A percentile compares a stretch with the other conserved stretches of the same genome.
These are phyloP conservation scores for Monosporascus cannonballus DNA, from an alignment of 2,329 filamentous ascomycete species.

Conservation along the genomic window DNA sequence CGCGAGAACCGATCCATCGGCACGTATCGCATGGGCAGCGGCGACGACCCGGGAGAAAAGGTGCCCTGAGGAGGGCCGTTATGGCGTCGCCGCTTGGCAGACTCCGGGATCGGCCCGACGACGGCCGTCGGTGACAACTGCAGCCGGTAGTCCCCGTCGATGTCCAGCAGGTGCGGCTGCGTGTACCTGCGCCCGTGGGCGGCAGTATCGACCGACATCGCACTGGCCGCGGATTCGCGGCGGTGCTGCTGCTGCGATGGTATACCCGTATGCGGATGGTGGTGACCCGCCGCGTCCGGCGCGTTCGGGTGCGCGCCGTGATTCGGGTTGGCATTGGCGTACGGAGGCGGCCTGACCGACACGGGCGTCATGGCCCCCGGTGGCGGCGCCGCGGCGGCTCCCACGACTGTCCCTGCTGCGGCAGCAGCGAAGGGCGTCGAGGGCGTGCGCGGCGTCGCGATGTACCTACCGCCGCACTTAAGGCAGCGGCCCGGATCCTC, in stretches of 20 bases:
- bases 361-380: slow-evolving; percentile 26
- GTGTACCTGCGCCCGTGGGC: slow-evolving; percentile 56
- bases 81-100: slow-evolving; percentile 26
- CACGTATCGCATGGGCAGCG: slow-evolving; percentile 32
- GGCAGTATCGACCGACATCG: slow-evolving; percentile 38
- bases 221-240: slow-evolving; percentile 20
- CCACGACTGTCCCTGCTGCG: too few species aligned
- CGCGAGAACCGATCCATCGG: slow-evolving; percentile 24
- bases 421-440: slow-evolving; percentile 34
- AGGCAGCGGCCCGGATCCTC: slow-evolving; percentile 55
- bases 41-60: slow-evolving; percentile 33
- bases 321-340: not conserved
- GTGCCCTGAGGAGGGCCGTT: slow-evolving; percentile 19
- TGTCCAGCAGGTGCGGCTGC: slow-evolving; percentile 36
- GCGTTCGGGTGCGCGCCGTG: slow-evolving; percentile 4
- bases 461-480: slow-evolving; percentile 65
- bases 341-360: slow-evolving; percentile 9
- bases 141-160: slow-evolving; percentile 28
- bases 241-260: slow-evolving; percentile 19
- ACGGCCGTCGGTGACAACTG: slow-evolving; percentile 24
- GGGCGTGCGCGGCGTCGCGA: slow-evolving; percentile 56
- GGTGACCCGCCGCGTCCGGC: not conserved
- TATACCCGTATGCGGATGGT: not conserved
- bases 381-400: slow-evolving; percentile 1
- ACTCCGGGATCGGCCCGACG: slow-evolving; percentile 15